These are phyloP conservation scores for Crepidotus variabilis DNA, from an alignment of 768 basidiomycete species.

Conservation along the genomic window DNA sequence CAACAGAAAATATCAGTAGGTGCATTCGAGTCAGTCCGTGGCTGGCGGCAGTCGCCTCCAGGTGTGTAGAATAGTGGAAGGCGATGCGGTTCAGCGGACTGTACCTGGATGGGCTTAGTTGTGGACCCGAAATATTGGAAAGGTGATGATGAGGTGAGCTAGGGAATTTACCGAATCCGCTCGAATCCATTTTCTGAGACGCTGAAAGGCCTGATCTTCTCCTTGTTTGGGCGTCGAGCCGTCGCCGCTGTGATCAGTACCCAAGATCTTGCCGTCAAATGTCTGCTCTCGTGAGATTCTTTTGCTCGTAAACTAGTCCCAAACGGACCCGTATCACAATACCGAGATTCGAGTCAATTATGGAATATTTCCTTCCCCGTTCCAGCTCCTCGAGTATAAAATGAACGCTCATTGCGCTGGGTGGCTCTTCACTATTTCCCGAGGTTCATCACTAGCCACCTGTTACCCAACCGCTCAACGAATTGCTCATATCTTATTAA, in stretches of 20 bases:
- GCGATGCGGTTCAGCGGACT: constrained; percentile 14
- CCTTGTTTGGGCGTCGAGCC: constrained; percentile 31
- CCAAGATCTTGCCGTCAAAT: constrained; percentile 26
- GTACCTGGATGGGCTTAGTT: constrained; percentile 11
- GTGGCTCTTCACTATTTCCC: constrained; percentile 31
- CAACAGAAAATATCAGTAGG: constrained; percentile 8
- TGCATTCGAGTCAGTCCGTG: constrained; percentile 30
- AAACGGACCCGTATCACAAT: constrained; percentile 25
- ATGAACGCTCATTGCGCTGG: constrained; percentile 16
- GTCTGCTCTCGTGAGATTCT: constrained; percentile 18
- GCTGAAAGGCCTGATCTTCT: constrained; percentile 24
- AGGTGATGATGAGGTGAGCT: not conserved
- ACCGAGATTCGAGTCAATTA: constrained; percentile 36
- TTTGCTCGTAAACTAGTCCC: constrained; percentile 15
- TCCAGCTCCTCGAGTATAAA: constrained; percentile 24
- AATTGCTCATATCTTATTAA: not conserved
- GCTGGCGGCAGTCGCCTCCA: constrained; percentile 17
- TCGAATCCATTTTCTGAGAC: constrained; percentile 31
- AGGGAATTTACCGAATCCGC: not conserved
- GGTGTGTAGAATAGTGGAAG: constrained; percentile 5
- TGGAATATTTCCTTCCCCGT: constrained; percentile 28
- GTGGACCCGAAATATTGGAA: not conserved
- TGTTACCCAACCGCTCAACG: not conserved
- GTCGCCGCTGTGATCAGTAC: constrained; percentile 31
- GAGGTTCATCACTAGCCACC: constrained; percentile 6